Conservation (phyloP, 83 land plant genomes). For the Picea engelmannii region DNA sequence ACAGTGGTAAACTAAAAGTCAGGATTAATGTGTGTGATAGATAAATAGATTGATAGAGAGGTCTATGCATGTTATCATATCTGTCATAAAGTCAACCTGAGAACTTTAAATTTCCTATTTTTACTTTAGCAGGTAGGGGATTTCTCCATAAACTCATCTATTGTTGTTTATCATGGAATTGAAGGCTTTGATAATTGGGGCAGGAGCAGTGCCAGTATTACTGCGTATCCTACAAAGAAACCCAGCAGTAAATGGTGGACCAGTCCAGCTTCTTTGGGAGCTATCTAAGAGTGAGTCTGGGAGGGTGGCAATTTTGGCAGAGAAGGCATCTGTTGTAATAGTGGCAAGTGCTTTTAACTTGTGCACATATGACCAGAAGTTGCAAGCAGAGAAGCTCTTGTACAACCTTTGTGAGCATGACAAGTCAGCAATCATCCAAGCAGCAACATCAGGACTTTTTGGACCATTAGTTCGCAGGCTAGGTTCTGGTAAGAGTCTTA, state of each 20-base stretch:
- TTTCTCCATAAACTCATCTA: constrained; percentile 6
- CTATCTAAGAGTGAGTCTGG: constrained; percentile 20
- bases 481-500: constrained; percentile 15
- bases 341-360: constrained; percentile 23
- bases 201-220: constrained; percentile 20
- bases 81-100: background rate
- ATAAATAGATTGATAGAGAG: no score
- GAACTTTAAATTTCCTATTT: background rate
- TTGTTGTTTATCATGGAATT: constrained; percentile 10
- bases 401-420: constrained; percentile 22
- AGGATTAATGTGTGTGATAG: background rate
- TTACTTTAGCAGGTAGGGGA: background rate
- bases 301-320: constrained; percentile 16
- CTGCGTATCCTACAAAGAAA: constrained; percentile 19
- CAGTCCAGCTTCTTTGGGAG: constrained; percentile 29
- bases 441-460: constrained; percentile 25
- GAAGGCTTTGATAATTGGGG: constrained; percentile 22
- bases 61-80: background rate
- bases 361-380: constrained; percentile 26
- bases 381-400: constrained; percentile 21
- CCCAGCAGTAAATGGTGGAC: constrained; percentile 26
- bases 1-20: background rate
- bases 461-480: constrained; percentile 17
- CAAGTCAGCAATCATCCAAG: constrained; percentile 14
- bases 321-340: constrained; percentile 19